Base-by-base conservation (phyloP, 2,329 filamentous ascomycete species). In the Fusarium zealandicum region DNA sequence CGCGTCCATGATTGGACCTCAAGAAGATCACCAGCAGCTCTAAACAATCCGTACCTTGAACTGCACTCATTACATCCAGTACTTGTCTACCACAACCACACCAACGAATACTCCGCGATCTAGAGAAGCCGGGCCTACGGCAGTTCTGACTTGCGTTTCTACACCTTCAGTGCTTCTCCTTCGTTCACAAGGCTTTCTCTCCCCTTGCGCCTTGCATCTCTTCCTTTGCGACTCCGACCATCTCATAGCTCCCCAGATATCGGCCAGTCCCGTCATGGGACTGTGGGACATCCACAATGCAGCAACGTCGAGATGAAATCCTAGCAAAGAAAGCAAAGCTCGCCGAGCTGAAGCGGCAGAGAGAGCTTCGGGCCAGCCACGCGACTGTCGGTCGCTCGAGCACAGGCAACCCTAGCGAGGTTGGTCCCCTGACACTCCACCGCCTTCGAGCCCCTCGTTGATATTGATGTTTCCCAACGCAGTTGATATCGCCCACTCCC, bases 261-360 rank as follows among this genome's bases (percentile, higher is more conserved):
- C 53, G 54, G 54, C 53, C 54, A 58, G 68, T 73, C 75, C 72
- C 75, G 78, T 72, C 52, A 83, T 83, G 81, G 77, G 79, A 75
- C 69, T 74, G 68, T 70, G 67, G 68, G 72, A 66, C 70, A 59
- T 70, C 58, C 74, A 77, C 70, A 64, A 88, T 89, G 81, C 86
- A 89, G 78, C 88, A 93, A 82, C 89, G 93, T 69, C 90, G 92
- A 80, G 92, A 96, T 80, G 95, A 99, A 80, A 96, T 99, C 66
- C 81, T 95, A 68, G 93, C 92, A 66, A 99, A 99, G 80, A 93
- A 91, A 81, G 93, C 93, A 60, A 97, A 95, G 81, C 91, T 99
- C 69, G 93, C 91, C 42, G 95, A 98, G 82, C 84, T 99, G 63
- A 97, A 96, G 79, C 86, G 90, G 59, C 92, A 97, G 78, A 86